Percentiles rank a stretch among this genome's conserved stretches.
Conservation (phyloP, 352 stramenopile species). For the Thalassiosira oceanica region DNA sequence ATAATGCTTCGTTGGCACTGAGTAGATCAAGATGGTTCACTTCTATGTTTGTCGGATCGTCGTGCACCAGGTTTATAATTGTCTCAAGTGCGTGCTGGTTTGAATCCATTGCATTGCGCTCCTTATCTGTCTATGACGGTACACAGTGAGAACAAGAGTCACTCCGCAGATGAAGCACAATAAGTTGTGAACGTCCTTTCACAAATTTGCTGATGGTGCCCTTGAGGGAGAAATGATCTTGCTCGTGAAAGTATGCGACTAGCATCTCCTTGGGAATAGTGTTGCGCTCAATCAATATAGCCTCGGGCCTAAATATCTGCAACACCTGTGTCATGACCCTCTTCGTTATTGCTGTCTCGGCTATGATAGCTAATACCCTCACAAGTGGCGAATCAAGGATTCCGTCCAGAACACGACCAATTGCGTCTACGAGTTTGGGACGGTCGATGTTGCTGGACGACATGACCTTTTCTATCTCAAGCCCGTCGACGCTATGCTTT, state of each 20-base stretch:
- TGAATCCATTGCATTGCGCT: not conserved
- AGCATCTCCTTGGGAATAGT: slow-evolving; percentile 24
- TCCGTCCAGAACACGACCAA: no score
- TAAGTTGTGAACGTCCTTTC: slow-evolving; percentile 1
- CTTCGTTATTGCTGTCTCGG: no score
- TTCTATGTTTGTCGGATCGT: slow-evolving; percentile 22
- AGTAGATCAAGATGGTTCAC: slow-evolving; percentile 46
- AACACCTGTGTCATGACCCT: no score
- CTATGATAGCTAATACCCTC: no score
- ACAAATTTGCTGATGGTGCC: not conserved
- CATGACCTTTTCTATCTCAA: no score
- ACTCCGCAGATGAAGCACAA: slow-evolving; percentile 28
- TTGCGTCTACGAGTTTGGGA: no score
- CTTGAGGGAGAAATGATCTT: slow-evolving; percentile 47
- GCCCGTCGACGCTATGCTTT: not conserved
- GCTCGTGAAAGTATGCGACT: slow-evolving; percentile 20
- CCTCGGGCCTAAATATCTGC: no score
- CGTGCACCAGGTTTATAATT: slow-evolving; percentile 28
- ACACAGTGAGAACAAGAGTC: slow-evolving; percentile 27
- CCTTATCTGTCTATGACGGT: slow-evolving; percentile 23
- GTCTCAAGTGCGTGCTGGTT: not conserved
- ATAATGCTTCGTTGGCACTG: slow-evolving; percentile 27
- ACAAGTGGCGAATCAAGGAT: no score
- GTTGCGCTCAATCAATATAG: slow-evolving; percentile 8
- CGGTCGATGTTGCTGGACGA: no score